Conservation (phyloP, 495 filamentous ascomycete species). For the Penicillium canescens region DNA sequence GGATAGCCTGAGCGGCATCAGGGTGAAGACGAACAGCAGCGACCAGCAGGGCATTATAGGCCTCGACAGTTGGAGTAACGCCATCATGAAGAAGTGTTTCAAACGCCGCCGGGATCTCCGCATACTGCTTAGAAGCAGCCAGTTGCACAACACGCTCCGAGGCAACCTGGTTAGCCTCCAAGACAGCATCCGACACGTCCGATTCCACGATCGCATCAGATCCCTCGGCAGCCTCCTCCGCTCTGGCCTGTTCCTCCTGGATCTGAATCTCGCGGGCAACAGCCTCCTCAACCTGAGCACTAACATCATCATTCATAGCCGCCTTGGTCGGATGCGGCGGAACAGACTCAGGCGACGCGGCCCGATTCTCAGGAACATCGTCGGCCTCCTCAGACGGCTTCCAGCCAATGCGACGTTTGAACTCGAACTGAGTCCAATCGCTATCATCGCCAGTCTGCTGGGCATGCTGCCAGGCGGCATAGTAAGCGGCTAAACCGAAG, state of each 20-base stretch:
- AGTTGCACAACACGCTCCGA: conserved; percentile 76
- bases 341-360: conserved; percentile 18
- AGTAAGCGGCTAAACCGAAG: conserved; percentile 77
- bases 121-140: conserved; percentile 64
- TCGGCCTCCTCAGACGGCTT: conserved; percentile 61
- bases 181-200: conserved; percentile 25
- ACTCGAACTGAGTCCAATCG: conserved; percentile 91
- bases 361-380: conserved; percentile 38
- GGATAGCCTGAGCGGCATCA: conserved; percentile 74
- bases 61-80: conserved; percentile 72
- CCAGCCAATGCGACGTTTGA: conserved; percentile 83
- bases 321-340: conserved; percentile 59
- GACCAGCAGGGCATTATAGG: conserved; percentile 86
- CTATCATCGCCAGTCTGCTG: conserved; percentile 69
- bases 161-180: conserved; percentile 63
- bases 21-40: conserved; percentile 73
- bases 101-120: conserved; percentile 86
- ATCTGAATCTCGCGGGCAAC: conserved; percentile 63
- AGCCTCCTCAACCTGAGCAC: conserved; percentile 62
- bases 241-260: conserved; percentile 47
- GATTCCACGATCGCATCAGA: conserved; percentile 34
- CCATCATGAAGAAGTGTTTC: conserved; percentile 79
- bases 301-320: conserved; percentile 52
- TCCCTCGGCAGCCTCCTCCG: conserved; percentile 39
- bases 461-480: conserved; percentile 80